A percentile compares a stretch with the other conserved stretches of the same genome.
These are phyloP conservation scores for Coemansia sp. DNA, from an alignment of 192 early-diverging fungal species.

Conservation along the genomic window DNA sequence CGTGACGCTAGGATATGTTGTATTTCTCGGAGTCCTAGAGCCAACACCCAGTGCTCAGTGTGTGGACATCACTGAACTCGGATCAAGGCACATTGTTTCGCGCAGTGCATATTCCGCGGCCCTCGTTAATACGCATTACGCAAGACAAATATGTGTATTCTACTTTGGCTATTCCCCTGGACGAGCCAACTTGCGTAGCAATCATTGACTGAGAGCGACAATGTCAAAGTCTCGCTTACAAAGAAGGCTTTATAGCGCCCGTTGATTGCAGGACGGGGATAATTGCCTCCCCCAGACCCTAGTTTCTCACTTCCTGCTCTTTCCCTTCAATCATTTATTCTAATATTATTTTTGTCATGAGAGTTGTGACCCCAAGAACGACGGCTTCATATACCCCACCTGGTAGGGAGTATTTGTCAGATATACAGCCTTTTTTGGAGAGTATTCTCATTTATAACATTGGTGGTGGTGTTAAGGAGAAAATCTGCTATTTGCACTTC, in stretches of 20 bases:
- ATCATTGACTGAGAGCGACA: background rate
- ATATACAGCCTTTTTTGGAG: background rate
- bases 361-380: background rate
- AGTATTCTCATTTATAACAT: background rate
- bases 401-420: background rate
- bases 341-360: background rate
- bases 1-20: slow-evolving; percentile 41
- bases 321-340: background rate
- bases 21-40: slow-evolving; percentile 26
- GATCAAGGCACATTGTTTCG: slow-evolving; percentile 12
- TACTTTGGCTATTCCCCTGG: slow-evolving; percentile 35
- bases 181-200: background rate
- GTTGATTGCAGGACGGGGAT: background rate
- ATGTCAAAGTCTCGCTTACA: background rate
- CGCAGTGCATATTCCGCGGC: slow-evolving; percentile 47
- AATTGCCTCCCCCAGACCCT: background rate
- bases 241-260: background rate
- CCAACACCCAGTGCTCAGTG: slow-evolving; percentile 26
- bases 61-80: slow-evolving; percentile 35
- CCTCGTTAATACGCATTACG: slow-evolving; percentile 26
- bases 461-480: background rate
- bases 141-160: background rate
- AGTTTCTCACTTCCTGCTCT: background rate
- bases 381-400: background rate
- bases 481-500: background rate